Evolutionary conservation across 2,329 filamentous ascomycete species (phyloP), one percentile per base, ranked within the genome.

Genomic region (Exutisphaerella laricina): DNA sequence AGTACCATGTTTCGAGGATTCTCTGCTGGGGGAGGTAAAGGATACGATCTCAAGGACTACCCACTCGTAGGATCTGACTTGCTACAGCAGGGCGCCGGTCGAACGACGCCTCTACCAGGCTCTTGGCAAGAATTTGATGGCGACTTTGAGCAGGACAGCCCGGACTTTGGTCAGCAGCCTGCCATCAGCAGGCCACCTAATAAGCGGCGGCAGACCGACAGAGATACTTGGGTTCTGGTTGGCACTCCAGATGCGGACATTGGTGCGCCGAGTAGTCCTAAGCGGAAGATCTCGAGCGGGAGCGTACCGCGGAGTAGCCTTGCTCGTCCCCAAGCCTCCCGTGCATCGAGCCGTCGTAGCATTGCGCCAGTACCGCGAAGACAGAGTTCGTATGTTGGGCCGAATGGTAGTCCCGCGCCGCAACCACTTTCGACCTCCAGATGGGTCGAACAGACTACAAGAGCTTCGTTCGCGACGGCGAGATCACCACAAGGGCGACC

Each of bases 1-100:
- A 79, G 70, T 3, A 70, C 61, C 17, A 78, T 84, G 0, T 94
- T 96, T 58, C 76, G 77, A 41, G 89, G 89, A 0, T 96, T 96
- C 63, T 82, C 89, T 49, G 88, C 89, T 9, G 90, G 89, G 5
- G 87, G 84, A 3, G 90, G 89, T 6, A 73, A 72, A 46, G 80
- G 79, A 18, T 94, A 89, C 58, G 69, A 75, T 5, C 68, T 86
- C 23, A 49, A 35, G 28, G 33, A 39, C 12, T 48, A 44, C 9
- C 30, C 41, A 13, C 31, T 46, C 3, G 43, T 51, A 9, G 46
- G 49, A 16, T 39, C 43, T 32, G 40, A 52, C 16, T n/a, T 47
- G 45, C 47, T 46, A 52, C 57, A 46, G 49, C 60, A 46, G n/a
- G 56, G 39, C 18, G 35, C 14, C n/a, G 23, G 51, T 4, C 45